phyloP scores from a whole-genome alignment of 2,329 filamentous ascomycete genomes.

The Aspergillus awamori region DNA sequence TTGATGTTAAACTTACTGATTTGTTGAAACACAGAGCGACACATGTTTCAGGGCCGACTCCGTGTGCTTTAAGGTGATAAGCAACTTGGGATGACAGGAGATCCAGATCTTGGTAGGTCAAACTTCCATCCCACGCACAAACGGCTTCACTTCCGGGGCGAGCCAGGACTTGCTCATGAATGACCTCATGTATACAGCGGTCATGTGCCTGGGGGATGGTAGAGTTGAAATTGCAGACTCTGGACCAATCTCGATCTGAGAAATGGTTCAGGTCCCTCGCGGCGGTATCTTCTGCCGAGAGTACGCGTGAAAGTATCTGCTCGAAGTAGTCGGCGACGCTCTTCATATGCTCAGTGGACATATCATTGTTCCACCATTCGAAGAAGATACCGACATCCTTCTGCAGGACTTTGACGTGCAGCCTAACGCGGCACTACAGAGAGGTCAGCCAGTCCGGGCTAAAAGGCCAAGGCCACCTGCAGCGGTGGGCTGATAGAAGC shows the following conservation, averaged over 20 bases:
- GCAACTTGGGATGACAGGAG: slow-evolving; percentile 42
- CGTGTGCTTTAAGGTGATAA: slow-evolving; percentile 41
- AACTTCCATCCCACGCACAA: slow-evolving; percentile 44
- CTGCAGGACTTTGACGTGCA: slow-evolving; percentile 40
- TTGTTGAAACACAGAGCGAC: slow-evolving; percentile 48
- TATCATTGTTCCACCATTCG: slow-evolving; percentile 43
- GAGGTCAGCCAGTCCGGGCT: slow-evolving; percentile 4
- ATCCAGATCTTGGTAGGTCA: slow-evolving; percentile 43
- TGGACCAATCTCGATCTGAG: slow-evolving; percentile 58
- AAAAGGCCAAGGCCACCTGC: slow-evolving; percentile 1
- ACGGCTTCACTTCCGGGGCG: slow-evolving; percentile 38
- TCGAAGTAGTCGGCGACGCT: slow-evolving; percentile 59
- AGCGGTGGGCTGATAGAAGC: background rate
- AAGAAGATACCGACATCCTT: slow-evolving; percentile 41
- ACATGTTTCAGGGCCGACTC: slow-evolving; percentile 42
- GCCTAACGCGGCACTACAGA: slow-evolving; percentile 38
- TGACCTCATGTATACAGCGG: slow-evolving; percentile 42
- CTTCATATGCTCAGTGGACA: slow-evolving; percentile 41
- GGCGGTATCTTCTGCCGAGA: slow-evolving; percentile 46
- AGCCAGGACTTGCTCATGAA: slow-evolving; percentile 42
- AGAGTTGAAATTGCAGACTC: slow-evolving; percentile 58
- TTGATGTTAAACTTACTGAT: slow-evolving; percentile 33
- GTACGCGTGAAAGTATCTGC: slow-evolving; percentile 52
- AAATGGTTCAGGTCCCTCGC: slow-evolving; percentile 57
- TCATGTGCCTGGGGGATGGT: slow-evolving; percentile 45